Conservation (phyloP, 371 early-diverging fungal genomes). For the Sporodiniella umbellata region DNA sequence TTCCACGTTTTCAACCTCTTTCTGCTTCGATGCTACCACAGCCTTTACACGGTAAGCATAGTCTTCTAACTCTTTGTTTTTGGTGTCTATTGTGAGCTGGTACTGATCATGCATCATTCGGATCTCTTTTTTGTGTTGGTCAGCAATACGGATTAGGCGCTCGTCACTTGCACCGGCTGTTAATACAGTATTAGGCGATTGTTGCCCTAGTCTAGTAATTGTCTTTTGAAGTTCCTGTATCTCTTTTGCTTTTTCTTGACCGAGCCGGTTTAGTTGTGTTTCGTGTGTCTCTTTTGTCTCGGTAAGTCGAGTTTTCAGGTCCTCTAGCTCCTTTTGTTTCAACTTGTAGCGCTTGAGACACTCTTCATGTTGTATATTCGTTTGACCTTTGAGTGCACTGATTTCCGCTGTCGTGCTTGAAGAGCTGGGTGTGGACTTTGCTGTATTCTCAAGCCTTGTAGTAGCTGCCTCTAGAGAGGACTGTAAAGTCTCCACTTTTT, state of each 20-base stretch:
- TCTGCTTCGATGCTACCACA: slow-evolving; percentile 27
- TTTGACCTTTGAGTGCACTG: neutral
- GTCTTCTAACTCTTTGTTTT: slow-evolving; percentile 37
- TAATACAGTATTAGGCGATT: neutral
- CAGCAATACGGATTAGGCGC: slow-evolving; percentile 18
- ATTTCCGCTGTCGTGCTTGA: slow-evolving; percentile 10
- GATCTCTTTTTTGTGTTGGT: slow-evolving; percentile 37
- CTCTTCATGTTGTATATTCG: slow-evolving; percentile 8
- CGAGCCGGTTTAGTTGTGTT: slow-evolving; percentile 22
- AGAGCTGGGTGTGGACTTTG: slow-evolving; percentile 13
- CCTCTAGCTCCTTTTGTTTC: slow-evolving; percentile 29
- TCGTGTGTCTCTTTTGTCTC: slow-evolving; percentile 30
- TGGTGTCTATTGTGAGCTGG: slow-evolving; percentile 28
- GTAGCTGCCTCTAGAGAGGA: slow-evolving; percentile 40
- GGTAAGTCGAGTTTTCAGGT: slow-evolving; percentile 19
- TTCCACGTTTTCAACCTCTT: slow-evolving; percentile 30
- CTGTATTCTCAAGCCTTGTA: slow-evolving; percentile 27
- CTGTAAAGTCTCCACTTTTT: slow-evolving; percentile 34
- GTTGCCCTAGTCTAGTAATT: slow-evolving; percentile 8
- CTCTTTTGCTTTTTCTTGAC: slow-evolving; percentile 34
- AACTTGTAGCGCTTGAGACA: slow-evolving; percentile 23
- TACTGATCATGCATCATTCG: slow-evolving; percentile 34
- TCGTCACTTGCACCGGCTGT: slow-evolving; percentile 6
- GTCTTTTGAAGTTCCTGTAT: slow-evolving; percentile 14
- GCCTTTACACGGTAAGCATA: slow-evolving; percentile 42